Conservation (phyloP, 352 stramenopile species). For the Phytophthora rubi region DNA sequence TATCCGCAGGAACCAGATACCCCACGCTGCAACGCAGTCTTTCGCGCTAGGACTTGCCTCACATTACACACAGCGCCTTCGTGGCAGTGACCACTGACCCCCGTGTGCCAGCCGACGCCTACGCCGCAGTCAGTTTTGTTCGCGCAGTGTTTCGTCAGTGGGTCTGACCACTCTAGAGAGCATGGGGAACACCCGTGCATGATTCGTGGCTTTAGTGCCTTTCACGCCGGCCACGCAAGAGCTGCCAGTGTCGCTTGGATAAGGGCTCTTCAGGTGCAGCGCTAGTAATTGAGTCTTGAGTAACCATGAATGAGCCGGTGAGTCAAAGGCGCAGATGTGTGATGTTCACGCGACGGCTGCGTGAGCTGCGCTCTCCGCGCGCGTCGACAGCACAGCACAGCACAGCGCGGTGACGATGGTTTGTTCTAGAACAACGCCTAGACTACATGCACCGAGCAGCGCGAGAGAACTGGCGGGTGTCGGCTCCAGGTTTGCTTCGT, state of each 20-base stretch:
- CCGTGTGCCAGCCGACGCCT: neutral
- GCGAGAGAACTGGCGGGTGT: conserved; percentile 8
- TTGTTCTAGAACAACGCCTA: conserved; percentile 29
- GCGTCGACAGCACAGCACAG: neutral
- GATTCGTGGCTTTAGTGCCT: neutral
- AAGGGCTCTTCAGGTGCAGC: conserved; percentile 8
- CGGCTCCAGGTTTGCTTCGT: conserved; percentile 21
- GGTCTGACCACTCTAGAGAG: conserved; percentile 13
- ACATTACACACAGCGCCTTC: conserved; percentile 21
- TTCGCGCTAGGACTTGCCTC: conserved; percentile 20
- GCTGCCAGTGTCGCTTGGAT: conserved; percentile 10
- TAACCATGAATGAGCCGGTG: conserved; percentile 22
- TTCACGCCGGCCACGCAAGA: conserved; percentile 3
- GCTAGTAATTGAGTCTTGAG: conserved; percentile 26
- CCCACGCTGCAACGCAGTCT: conserved; percentile 18
- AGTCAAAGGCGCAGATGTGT: conserved; percentile 18
- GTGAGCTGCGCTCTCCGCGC: neutral
- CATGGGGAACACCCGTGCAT: neutral
- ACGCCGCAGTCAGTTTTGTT: conserved; percentile 12
- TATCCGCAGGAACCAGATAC: neutral
- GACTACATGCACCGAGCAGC: conserved; percentile 14
- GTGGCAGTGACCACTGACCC: conserved; percentile 12
- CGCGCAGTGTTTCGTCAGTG: conserved; percentile 19
- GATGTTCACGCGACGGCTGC: conserved; percentile 9
- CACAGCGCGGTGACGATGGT: conserved; percentile 3